Evolutionary conservation across 202 grass and related monocot genomes (phyloP).

Genomic region (Saccharum hybrid): DNA sequence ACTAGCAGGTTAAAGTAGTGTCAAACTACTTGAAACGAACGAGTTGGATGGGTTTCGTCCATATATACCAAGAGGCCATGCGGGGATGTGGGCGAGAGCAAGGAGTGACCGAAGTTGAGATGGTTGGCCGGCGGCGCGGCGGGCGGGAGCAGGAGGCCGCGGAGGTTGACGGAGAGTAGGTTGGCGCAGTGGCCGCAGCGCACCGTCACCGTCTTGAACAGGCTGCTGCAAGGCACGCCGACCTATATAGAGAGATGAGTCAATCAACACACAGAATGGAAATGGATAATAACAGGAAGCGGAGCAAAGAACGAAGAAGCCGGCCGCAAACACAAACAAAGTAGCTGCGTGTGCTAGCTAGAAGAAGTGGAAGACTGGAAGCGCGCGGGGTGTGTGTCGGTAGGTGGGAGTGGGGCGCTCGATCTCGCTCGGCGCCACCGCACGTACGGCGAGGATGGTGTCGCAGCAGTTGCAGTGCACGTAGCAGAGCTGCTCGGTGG

Average conservation of each 20-base stretch:
- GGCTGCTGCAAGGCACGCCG: conserved; percentile 91
- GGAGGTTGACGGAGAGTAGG: conserved; percentile 93
- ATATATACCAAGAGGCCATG: conserved; percentile 67
- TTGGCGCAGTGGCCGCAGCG: conserved; percentile 97
- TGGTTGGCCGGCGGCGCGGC: conserved; percentile 52
- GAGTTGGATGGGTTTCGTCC: background rate
- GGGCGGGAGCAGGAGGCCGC: conserved; percentile 62
- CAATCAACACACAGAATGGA: background rate
- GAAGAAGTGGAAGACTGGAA: background rate
- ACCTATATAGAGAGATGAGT: conserved; percentile 49
- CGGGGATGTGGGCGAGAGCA: conserved; percentile 71
- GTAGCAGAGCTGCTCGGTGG: conserved; percentile 99
- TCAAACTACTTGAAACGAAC: background rate
- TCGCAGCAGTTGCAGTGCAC: conserved; percentile 99
- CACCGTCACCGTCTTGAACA: conserved; percentile 99
- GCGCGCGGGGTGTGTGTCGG: conserved; percentile 2
- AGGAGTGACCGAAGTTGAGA: conserved; percentile 68
- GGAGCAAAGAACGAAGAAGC: background rate
- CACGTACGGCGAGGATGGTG: conserved; percentile 90
- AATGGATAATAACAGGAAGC: background rate
- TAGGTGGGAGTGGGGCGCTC: conserved; percentile 24
- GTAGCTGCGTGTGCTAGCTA: background rate
- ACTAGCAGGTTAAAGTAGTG: background rate
- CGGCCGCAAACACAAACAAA: background rate
- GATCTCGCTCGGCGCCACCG: conserved; percentile 6